Evolutionary conservation across 345 rosid species (phyloP), one percentile per base, ranked within the genome.

Genomic region (Reutealis trisperma): DNA sequence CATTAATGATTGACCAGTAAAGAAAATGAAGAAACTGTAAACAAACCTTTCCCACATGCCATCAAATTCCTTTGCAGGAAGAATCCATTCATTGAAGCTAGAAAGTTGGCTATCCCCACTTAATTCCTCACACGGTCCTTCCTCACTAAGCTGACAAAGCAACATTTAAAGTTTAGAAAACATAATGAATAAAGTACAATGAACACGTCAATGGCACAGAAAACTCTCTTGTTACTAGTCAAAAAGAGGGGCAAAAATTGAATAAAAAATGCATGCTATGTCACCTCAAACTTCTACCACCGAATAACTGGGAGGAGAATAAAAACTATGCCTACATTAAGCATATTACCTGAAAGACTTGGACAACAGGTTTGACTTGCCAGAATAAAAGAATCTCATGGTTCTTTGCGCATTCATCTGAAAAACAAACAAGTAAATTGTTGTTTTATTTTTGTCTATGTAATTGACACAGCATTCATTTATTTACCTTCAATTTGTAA

Each of bases 31-130:
- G 44, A 51, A 73, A 66, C 37, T 59, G 22, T 60, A 79, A 49
- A 83, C 83, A 83, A 59, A 96, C 99, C 99, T 96, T 84, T 96
- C 98, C 98, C 99, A 96, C 95, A 96, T 84, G 85, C 99, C 98
- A 85, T 96, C 96, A 83, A 93, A 96, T 83, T 96, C 99, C 85
- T 86, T 91, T 18, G 97, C 98, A 27, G 99, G 99, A 74, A 96
- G 89, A 79, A 91, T 90, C 99, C 99, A 96, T 83, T 93, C 99
- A 67, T 91, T 90, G 84, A 96, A 96, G 85, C 92, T 96, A 74
- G 99, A 86, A 34, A 89, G 86, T 79, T 91, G 93, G 49, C 97
- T 95, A 87, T 96, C 97, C 72, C 82, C 84, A 77, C 88, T 77
- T 78, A 89, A 62, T 18, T 92, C 97, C 84, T 96, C 99, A 73